Conservation (phyloP, 202 grass and related monocot genomes). For the Hordeum pubiflorum region DNA sequence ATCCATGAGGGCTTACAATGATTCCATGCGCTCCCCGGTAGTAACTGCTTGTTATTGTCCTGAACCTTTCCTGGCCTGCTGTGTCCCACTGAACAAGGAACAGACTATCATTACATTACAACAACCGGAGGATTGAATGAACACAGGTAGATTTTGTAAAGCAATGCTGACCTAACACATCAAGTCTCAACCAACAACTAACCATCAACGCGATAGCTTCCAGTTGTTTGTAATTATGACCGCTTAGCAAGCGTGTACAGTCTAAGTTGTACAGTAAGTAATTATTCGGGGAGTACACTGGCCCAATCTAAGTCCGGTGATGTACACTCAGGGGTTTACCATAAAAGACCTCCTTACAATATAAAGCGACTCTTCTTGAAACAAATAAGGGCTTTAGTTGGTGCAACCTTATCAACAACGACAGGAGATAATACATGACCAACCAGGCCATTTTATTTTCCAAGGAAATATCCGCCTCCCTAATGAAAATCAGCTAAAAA, state of each 20-base stretch:
- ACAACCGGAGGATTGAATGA: neutral
- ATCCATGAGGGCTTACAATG: conserved; percentile 47
- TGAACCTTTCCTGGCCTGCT: conserved; percentile 88
- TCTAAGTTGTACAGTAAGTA: neutral
- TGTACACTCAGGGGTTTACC: neutral
- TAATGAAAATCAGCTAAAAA: neutral
- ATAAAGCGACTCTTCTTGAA: neutral
- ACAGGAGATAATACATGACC: neutral
- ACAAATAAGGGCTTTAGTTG: neutral
- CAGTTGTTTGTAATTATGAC: neutral
- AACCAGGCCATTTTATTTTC: neutral
- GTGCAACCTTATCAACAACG: neutral
- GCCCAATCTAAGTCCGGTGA: neutral
- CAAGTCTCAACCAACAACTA: conserved; percentile 11
- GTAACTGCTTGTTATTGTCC: conserved; percentile 92
- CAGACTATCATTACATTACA: conserved; percentile 14
- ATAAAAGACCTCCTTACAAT: neutral
- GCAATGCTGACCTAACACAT: conserved; percentile 11
- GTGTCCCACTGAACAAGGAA: conserved; percentile 83
- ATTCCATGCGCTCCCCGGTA: conserved; percentile 96
- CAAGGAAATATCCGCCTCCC: neutral
- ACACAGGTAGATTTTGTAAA: conserved; percentile 2
- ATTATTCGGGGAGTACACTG: neutral
- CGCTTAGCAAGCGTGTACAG: neutral
- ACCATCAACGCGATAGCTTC: neutral